phyloP scores from a whole-genome alignment of 768 basidiomycete species.

The Hortiboletus campestris region DNA sequence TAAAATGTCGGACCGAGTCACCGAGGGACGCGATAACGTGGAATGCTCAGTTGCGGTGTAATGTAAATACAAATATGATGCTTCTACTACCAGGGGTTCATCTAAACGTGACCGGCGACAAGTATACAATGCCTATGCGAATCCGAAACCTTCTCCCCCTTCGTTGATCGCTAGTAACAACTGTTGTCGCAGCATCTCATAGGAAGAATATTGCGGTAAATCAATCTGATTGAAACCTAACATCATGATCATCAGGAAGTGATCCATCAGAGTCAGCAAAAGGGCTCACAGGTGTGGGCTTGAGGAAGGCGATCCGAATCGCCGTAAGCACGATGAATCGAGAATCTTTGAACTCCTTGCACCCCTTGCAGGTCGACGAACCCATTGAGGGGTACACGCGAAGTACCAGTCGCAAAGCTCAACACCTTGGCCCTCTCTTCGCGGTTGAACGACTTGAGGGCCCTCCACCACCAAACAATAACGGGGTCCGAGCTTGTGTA shows the following conservation, averaged over 20 bases:
- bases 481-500: conserved; percentile 89
- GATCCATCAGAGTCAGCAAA: not conserved
- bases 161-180: conserved; percentile 91
- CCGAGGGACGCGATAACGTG: not conserved
- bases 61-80: conserved; percentile 37
- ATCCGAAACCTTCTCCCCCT: conserved; percentile 94
- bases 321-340: conserved; percentile 92
- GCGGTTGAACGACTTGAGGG: conserved; percentile 93
- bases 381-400: conserved; percentile 90
- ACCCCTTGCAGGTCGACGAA: conserved; percentile 95
- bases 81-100: conserved; percentile 26
- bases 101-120: conserved; percentile 14
- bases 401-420: conserved; percentile 93
- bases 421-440: conserved; percentile 96
- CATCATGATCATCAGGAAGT: conserved; percentile 15
- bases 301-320: conserved; percentile 82
- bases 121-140: conserved; percentile 42
- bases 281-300: conserved; percentile 79
- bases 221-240: conserved; percentile 93
- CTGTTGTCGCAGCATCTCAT: conserved; percentile 93
- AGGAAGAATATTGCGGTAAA: conserved; percentile 91
- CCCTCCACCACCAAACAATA: conserved; percentile 99
- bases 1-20: not conserved
- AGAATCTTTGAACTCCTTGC: conserved; percentile 92
- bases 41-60: conserved; percentile 6